Conservation (phyloP, 345 rosid genomes). For the Pseudoturritis turrita region DNA sequence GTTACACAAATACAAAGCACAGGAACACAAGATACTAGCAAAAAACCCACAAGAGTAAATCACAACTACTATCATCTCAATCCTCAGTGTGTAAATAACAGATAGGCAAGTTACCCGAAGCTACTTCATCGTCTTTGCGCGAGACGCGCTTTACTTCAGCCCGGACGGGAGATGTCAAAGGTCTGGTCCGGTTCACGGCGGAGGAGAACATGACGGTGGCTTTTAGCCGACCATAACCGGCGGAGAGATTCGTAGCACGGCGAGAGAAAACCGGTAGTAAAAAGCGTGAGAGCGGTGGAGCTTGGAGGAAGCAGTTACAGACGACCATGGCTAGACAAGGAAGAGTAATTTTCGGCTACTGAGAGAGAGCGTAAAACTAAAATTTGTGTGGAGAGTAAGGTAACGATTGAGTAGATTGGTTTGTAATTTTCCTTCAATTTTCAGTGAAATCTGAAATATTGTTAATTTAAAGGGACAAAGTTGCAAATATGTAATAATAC, state of each 20-base stretch:
- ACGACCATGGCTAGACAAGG: conserved; percentile 41
- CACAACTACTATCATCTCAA: neutral
- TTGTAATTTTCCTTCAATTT: neutral
- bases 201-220: conserved; percentile 29
- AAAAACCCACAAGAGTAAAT: neutral
- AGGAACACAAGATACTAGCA: neutral
- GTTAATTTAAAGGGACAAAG: neutral
- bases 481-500: neutral
- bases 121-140: conserved; percentile 35
- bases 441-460: neutral
- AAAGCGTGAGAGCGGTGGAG: conserved; percentile 31
- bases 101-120: conserved; percentile 43
- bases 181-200: conserved; percentile 26
- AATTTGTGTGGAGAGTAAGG: conserved; percentile 17
- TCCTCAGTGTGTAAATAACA: neutral
- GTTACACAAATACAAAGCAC: too few species aligned
- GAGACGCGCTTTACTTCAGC: conserved; percentile 48
- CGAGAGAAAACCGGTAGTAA: conserved; percentile 30
- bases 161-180: conserved; percentile 21
- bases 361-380: neutral
- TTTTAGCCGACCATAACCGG: conserved; percentile 14
- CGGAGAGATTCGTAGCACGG: conserved; percentile 11
- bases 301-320: conserved; percentile 33
- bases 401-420: neutral
- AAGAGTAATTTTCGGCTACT: neutral